phyloP scores from a whole-genome alignment of 1,284 basidiomycete species.

The Naganishia sp. region DNA sequence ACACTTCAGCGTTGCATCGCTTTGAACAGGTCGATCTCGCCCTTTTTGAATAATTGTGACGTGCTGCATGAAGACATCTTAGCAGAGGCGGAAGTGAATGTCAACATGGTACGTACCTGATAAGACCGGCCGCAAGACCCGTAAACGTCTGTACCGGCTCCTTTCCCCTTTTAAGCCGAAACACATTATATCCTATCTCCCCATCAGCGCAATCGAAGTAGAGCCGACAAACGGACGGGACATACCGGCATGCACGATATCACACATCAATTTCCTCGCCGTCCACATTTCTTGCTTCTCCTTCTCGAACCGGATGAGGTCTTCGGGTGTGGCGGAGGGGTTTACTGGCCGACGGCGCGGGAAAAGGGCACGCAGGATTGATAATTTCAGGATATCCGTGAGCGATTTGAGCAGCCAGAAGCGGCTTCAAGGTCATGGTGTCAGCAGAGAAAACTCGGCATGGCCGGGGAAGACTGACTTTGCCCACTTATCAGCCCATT shows the following conservation, averaged over 20 bases:
- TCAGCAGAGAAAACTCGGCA: background rate
- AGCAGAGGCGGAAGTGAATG: background rate
- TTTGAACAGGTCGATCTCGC: slow-evolving; percentile 20
- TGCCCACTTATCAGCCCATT: slow-evolving; percentile 35
- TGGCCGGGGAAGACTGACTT: slow-evolving; percentile 21
- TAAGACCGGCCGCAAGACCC: slow-evolving; percentile 30
- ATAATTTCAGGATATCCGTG: slow-evolving; percentile 25
- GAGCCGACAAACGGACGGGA: background rate
- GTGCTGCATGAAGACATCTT: background rate
- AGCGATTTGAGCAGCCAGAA: slow-evolving; percentile 32
- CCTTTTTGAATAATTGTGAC: slow-evolving; percentile 19
- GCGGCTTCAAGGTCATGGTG: slow-evolving; percentile 13
- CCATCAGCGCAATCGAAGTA: background rate
- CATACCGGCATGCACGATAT: slow-evolving; percentile 30
- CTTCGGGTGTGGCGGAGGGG: background rate
- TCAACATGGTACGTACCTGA: slow-evolving; percentile 16
- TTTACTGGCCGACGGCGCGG: background rate
- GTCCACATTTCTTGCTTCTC: slow-evolving; percentile 26
- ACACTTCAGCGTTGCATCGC: background rate
- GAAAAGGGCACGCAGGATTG: slow-evolving; percentile 18
- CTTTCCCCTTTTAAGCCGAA: slow-evolving; percentile 11
- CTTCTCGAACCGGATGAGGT: slow-evolving; percentile 12
- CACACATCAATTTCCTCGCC: slow-evolving; percentile 29
- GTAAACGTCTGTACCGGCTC: slow-evolving; percentile 31
- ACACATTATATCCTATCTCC: slow-evolving; percentile 28